Base-by-base conservation (phyloP, 805 yeast species). In the Candida nemodendra region DNA sequence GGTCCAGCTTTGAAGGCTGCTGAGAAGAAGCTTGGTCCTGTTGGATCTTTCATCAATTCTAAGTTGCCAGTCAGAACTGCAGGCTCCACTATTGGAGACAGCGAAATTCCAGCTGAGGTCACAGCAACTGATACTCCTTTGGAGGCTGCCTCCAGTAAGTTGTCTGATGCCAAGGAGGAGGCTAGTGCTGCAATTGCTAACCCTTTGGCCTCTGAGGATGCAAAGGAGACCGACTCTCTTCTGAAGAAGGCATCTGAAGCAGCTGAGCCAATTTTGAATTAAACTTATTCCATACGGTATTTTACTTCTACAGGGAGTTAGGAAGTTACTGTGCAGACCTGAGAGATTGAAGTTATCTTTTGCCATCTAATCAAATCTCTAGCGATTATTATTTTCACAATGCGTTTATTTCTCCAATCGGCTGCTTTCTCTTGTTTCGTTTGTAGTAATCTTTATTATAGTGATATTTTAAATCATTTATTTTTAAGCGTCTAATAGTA, bases 51-150 rank as follows among this genome's bases (percentile, higher is more conserved):
- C 54, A 64, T 83, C 56, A 68, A 73, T 57, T 66, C 78, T 24
- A 74, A 74, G 65, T 57, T 76, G 47, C 81, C 83, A 32, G 61
- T 62, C 36, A 79, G 88, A 76, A 81, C 89, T 44, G 86, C 86
- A 25, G 80, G 84, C 27, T 69, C 85, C 28, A 79, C 85, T 32
- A 84, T 80, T 47, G 79, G 76, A 40, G 58, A 47, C 19, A 8
- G 9, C 11, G 24, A 21, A 11, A 21, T 11, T 21, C 24, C 24
- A 21, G 24, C 11, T 11, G 9, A 21, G 9, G 24, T 21, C 11
- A 21, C 24, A 21, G 7, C 24, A 8, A 8, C 24, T 7, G 24
- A 21, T 11, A 21, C 24, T 21, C 24, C 24, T 21, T 11, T 21
- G 9, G 11, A 11, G 9, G 11, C 24, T 8, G 7, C 24, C 7